A percentile compares a stretch with the other conserved stretches of the same genome.
These are phyloP conservation scores for Trichoderma polysporum DNA, from an alignment of 2,329 filamentous ascomycete genomes.

Conservation along the genomic window DNA sequence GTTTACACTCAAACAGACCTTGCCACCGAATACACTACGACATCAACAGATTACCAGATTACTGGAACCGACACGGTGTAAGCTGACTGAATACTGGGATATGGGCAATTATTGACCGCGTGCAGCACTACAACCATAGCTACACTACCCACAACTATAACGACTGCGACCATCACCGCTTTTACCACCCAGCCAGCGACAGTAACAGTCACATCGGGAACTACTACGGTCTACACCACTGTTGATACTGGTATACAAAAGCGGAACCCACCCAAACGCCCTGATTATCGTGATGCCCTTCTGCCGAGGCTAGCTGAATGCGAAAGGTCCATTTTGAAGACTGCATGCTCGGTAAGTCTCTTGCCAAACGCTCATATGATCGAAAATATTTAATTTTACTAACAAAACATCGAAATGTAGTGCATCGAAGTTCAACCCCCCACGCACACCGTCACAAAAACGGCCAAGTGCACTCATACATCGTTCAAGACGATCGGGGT, in stretches of 20 bases:
- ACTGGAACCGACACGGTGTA: constrained; percentile 6
- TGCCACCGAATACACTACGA: constrained; percentile 6
- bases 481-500: background rate
- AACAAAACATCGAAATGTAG: background rate
- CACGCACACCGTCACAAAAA: background rate
- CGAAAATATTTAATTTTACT: background rate
- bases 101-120: background rate
- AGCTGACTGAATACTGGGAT: background rate
- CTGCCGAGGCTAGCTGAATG: background rate
- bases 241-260: background rate
- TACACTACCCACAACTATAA: background rate
- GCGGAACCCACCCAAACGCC: background rate
- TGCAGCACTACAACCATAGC: background rate
- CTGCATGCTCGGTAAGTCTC: constrained; percentile 1
- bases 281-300: constrained; percentile 2
- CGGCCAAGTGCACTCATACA: constrained; percentile 3
- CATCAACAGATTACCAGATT: background rate
- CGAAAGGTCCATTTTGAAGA: background rate
- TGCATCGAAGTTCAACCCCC: background rate
- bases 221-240: background rate
- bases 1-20: background rate
- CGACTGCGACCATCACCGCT: background rate
- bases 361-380: background rate
- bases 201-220: background rate
- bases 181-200: background rate